Evolutionary conservation across 2,329 filamentous ascomycete species (phyloP).

Genomic region (Colletotrichum theobromicola): DNA sequence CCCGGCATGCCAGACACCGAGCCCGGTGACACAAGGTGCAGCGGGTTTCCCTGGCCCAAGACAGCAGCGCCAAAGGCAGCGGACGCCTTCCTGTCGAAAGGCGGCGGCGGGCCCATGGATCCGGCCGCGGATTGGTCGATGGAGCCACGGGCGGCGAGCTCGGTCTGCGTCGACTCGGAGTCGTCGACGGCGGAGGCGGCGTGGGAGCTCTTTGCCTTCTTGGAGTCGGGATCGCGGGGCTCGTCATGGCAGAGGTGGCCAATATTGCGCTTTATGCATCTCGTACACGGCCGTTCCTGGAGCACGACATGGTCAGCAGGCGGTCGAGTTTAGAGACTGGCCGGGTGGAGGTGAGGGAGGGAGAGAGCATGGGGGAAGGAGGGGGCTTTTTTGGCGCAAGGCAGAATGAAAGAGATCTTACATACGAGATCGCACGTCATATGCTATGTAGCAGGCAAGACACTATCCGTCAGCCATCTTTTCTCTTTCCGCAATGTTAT

Average conservation of each 20-base stretch:
- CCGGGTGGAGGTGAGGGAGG: neutral
- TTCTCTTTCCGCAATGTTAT: neutral
- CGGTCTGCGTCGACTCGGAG: slow-evolving; percentile 56
- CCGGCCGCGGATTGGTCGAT: slow-evolving; percentile 55
- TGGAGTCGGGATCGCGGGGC: slow-evolving; percentile 81
- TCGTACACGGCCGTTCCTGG: slow-evolving; percentile 92
- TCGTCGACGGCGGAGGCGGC: slow-evolving; percentile 65
- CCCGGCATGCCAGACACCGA: slow-evolving; percentile 66
- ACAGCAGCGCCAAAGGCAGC: slow-evolving; percentile 25
- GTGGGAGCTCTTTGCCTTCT: slow-evolving; percentile 75
- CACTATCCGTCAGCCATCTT: slow-evolving; percentile 50
- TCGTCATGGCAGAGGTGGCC: slow-evolving; percentile 98
- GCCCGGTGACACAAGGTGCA: slow-evolving; percentile 76
- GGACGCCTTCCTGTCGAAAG: slow-evolving; percentile 38
- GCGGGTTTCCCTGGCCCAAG: slow-evolving; percentile 56
- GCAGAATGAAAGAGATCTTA: slow-evolving; percentile 31
- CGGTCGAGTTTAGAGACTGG: neutral
- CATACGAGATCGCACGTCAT: slow-evolving; percentile 93
- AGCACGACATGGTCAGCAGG: slow-evolving; percentile 34
- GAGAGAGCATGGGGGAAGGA: neutral
- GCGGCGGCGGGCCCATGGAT: slow-evolving; percentile 60
- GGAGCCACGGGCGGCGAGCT: slow-evolving; percentile 55
- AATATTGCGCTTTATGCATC: slow-evolving; percentile 98
- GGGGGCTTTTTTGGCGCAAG: neutral
- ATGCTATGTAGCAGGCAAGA: slow-evolving; percentile 64